Conservation (phyloP, 2,329 filamentous ascomycete genomes). For the Dothideomycetidae sp. region DNA sequence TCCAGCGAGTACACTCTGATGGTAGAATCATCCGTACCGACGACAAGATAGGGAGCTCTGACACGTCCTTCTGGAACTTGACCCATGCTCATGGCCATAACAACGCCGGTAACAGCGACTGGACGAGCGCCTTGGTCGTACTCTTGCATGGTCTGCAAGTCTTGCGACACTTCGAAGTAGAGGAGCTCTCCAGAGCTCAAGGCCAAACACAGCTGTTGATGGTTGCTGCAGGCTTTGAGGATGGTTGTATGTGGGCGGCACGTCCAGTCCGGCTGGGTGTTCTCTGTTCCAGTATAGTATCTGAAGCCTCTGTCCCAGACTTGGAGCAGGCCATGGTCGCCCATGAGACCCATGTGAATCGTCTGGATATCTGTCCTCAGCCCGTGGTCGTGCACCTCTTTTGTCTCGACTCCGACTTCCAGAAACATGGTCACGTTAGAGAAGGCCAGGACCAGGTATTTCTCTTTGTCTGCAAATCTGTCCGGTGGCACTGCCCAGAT, state of each 20-base stretch:
- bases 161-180: slow-evolving; percentile 93
- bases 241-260: slow-evolving; percentile 81
- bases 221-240: slow-evolving; percentile 84
- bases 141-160: slow-evolving; percentile 69
- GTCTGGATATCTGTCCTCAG: slow-evolving; percentile 83
- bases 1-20: slow-evolving; percentile 85
- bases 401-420: slow-evolving; percentile 91
- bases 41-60: slow-evolving; percentile 82
- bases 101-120: slow-evolving; percentile 86
- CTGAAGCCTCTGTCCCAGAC: slow-evolving; percentile 14
- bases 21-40: slow-evolving; percentile 92
- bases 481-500: slow-evolving; percentile 93
- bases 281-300: slow-evolving; percentile 13
- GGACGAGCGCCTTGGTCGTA: slow-evolving; percentile 63
- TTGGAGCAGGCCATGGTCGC: slow-evolving; percentile 46
- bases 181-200: slow-evolving; percentile 93
- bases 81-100: slow-evolving; percentile 86
- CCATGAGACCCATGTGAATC: slow-evolving; percentile 82
- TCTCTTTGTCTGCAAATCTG: slow-evolving; percentile 69
- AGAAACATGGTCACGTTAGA: slow-evolving; percentile 80
- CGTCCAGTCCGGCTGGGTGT: slow-evolving; percentile 12
- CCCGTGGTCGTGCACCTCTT: slow-evolving; percentile 86
- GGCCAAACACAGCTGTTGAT: slow-evolving; percentile 82
- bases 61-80: slow-evolving; percentile 81
- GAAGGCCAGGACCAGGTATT: slow-evolving; percentile 91